A percentile compares a stretch with the other conserved stretches of the same genome.
Evolutionary conservation across 2,329 filamentous ascomycete species (phyloP).

Genomic region (Nannizziopsis barbatae): DNA sequence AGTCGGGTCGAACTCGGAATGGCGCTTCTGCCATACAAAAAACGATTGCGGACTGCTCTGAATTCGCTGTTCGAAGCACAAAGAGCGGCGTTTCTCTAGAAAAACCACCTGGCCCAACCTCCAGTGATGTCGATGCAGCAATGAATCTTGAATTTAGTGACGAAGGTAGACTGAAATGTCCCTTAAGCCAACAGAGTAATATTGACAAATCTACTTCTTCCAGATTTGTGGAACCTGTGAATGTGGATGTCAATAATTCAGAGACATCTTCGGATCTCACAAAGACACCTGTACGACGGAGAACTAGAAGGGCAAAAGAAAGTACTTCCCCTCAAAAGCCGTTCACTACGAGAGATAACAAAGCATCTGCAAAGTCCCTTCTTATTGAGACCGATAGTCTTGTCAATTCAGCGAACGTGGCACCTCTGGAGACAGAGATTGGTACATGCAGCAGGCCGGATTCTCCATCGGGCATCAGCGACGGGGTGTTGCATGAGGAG

Average conservation of each 20-base stretch:
- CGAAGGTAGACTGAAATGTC: constrained; percentile 11
- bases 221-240: constrained; percentile 8
- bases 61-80: constrained; percentile 4
- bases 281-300: neutral
- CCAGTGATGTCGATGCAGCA: constrained; percentile 12
- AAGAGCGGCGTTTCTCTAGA: neutral
- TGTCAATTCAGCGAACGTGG: too few relatives aligned
- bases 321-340: neutral
- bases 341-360: too few relatives aligned
- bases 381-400: too few relatives aligned
- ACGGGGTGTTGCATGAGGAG: too few relatives aligned
- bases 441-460: too few relatives aligned
- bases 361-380: too few relatives aligned
- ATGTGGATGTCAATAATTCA: neutral
- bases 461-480: too few relatives aligned
- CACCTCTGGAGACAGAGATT: too few relatives aligned
- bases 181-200: neutral
- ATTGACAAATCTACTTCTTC: constrained; percentile 5
- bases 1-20: too few relatives aligned
- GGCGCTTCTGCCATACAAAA: neutral
- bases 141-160: constrained; percentile 5
- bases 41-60: constrained; percentile 7
- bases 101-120: neutral
- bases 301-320: neutral
- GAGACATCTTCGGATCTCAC: constrained; percentile 3